A percentile compares a stretch with the other conserved stretches of the same genome.
phyloP scores from a whole-genome alignment of 2,329 filamentous ascomycete species.

The Eutypa lata region DNA sequence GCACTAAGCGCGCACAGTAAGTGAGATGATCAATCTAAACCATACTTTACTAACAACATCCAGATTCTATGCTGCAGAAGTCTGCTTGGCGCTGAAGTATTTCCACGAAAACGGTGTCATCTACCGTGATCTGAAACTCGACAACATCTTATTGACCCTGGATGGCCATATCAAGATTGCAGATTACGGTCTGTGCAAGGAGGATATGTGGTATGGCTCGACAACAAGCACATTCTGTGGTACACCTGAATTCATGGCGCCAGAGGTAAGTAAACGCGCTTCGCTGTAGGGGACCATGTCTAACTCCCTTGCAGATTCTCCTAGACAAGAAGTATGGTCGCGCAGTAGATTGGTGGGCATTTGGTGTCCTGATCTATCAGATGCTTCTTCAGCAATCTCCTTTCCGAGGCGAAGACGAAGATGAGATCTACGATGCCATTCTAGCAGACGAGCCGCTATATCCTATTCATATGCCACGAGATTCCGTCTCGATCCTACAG shows the following conservation, averaged over 20 bases:
- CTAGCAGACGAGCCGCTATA: constrained; percentile 96
- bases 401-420: constrained; percentile 97
- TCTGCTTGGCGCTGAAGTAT: constrained; percentile 95
- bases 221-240: constrained; percentile 98
- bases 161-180: constrained; percentile 98
- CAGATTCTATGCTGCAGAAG: constrained; percentile 95
- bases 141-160: constrained; percentile 86
- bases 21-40: constrained; percentile 31
- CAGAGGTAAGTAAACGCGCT: constrained; percentile 63
- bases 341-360: constrained; percentile 99
- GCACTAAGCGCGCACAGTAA: constrained; percentile 91
- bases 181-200: constrained; percentile 98
- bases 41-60: constrained; percentile 8
- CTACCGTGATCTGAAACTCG: constrained; percentile 93
- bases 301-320: constrained; percentile 64
- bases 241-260: constrained; percentile 99
- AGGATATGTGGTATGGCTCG: constrained; percentile 99
- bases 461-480: constrained; percentile 96
- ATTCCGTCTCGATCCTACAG: constrained; percentile 95
- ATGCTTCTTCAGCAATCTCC: constrained; percentile 99
- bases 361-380: constrained; percentile 97
- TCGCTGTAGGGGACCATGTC: constrained; percentile 10
- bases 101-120: constrained; percentile 99
- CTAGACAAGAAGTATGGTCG: constrained; percentile 98
- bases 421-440: constrained; percentile 99